Conservation (phyloP, 441 rosid species). For the Theobroma grandiflorum region DNA sequence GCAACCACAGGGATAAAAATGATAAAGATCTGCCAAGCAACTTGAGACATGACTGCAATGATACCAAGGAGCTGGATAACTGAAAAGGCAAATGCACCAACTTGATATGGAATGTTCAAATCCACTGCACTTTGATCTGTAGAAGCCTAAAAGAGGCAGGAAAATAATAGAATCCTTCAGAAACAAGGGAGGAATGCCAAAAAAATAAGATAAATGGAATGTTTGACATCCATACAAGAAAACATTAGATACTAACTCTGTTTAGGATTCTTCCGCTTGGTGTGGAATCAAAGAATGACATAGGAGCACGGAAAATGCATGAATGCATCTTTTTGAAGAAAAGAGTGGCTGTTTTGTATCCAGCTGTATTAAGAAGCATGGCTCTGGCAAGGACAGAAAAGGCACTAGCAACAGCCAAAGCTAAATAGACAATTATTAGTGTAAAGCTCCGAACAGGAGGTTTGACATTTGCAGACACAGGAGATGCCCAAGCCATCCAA, state of each 20-base stretch:
- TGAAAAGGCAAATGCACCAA: constrained; percentile 59
- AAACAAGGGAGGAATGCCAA: constrained; percentile 2
- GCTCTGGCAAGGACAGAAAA: constrained; percentile 70
- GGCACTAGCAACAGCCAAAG: constrained; percentile 73
- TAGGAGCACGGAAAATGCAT: constrained; percentile 87
- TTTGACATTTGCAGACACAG: constrained; percentile 62
- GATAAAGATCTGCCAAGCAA: constrained; percentile 69
- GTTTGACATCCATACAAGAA: constrained; percentile 20
- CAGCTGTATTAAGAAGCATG: constrained; percentile 67
- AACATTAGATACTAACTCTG: constrained; percentile 57
- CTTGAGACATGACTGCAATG: constrained; percentile 73
- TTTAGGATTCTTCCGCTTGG: constrained; percentile 89
- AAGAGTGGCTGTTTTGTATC: constrained; percentile 89
- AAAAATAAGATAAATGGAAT: not conserved
- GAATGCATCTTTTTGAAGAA: constrained; percentile 86
- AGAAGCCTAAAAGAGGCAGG: constrained; percentile 62
- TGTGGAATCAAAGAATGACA: constrained; percentile 97
- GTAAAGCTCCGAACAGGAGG: constrained; percentile 55
- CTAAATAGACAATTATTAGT: constrained; percentile 72
- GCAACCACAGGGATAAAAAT: constrained; percentile 60
- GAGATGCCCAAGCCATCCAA: constrained; percentile 98
- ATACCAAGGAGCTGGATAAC: constrained; percentile 62
- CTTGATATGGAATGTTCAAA: constrained; percentile 53
- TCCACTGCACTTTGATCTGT: constrained; percentile 88
- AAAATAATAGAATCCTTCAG: not conserved